These are phyloP conservation scores for Pseudogymnoascus sp. DNA, from an alignment of 2,329 filamentous ascomycete genomes.

Conservation along the genomic window DNA sequence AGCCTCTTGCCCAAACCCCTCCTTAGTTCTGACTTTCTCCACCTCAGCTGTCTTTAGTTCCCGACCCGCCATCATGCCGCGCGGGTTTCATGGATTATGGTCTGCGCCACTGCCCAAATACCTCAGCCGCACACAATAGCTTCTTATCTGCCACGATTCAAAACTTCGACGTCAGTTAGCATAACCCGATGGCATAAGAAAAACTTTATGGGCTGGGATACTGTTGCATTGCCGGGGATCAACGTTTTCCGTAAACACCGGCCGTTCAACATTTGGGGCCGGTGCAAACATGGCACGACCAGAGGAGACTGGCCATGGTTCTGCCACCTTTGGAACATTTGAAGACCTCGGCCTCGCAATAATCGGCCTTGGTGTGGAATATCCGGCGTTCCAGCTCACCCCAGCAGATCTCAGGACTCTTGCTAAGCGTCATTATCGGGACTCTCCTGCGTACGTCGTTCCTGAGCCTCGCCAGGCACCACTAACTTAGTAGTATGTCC, in stretches of 20 bases:
- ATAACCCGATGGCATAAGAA: neutral
- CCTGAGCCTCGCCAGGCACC: neutral
- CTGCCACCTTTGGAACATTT: conserved; percentile 15
- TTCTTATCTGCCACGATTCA: neutral
- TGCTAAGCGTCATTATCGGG: conserved; percentile 50
- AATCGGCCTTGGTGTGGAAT: conserved; percentile 51
- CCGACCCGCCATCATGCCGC: neutral
- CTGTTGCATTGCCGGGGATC: neutral
- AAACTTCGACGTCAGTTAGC: neutral
- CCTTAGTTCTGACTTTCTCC: neutral
- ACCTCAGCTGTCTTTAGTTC: neutral
- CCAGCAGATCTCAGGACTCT: conserved; percentile 45
- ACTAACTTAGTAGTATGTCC: conserved; percentile 41
- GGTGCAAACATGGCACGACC: neutral
- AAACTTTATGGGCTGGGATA: neutral
- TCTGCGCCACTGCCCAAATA: neutral
- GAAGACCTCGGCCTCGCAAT: conserved; percentile 53
- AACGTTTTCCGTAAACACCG: neutral
- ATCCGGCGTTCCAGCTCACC: conserved; percentile 49
- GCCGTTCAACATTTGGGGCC: neutral
- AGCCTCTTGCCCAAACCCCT: neutral
- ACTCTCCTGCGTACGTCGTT: conserved; percentile 48
- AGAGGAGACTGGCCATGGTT: neutral
- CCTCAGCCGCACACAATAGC: neutral
- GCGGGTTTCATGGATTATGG: neutral